These are phyloP conservation scores for Solanum etuberosum DNA, from an alignment of 257 asterid genomes.

Conservation along the genomic window DNA sequence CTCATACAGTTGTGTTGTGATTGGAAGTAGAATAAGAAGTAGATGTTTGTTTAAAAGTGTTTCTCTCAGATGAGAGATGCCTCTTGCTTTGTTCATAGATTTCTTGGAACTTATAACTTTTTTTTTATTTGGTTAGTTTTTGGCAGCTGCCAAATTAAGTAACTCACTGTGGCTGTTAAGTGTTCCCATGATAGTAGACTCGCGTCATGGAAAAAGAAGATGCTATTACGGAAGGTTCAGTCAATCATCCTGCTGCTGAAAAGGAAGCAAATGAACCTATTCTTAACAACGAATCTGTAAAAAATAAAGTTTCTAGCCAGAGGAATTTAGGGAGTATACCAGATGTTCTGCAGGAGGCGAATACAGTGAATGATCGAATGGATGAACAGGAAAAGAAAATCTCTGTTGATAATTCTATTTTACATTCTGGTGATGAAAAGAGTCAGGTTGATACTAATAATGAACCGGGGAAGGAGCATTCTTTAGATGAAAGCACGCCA, in stretches of 20 bases:
- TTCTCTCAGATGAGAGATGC: not conserved
- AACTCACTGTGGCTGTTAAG: not conserved
- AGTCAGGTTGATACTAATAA: constrained; percentile 4
- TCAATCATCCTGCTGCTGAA: not conserved
- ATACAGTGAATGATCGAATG: constrained; percentile 3
- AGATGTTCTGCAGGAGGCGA: constrained; percentile 10
- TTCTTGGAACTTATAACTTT: not conserved
- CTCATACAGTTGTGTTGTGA: not conserved
- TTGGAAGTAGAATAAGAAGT: not conserved
- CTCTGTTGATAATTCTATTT: constrained; percentile 3
- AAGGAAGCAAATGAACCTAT: not conserved
- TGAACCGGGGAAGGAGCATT: constrained; percentile 7
- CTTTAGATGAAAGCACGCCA: constrained; percentile 10
- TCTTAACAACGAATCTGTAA: not conserved
- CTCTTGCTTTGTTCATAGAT: not conserved
- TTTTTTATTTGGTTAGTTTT: not conserved
- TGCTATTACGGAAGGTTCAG: constrained; percentile 4
- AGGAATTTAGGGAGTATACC: constrained; percentile 1
- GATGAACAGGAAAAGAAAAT: constrained; percentile 8
- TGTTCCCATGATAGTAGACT: not conserved
- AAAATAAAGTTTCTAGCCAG: not conserved
- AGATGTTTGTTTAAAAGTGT: not conserved
- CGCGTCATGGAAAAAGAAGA: constrained; percentile 23
- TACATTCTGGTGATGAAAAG: not conserved
- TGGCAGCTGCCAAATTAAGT: not conserved